Evolutionary conservation across 139 green algal genomes (phyloP).

Genomic region (Micractinium sp.): DNA sequence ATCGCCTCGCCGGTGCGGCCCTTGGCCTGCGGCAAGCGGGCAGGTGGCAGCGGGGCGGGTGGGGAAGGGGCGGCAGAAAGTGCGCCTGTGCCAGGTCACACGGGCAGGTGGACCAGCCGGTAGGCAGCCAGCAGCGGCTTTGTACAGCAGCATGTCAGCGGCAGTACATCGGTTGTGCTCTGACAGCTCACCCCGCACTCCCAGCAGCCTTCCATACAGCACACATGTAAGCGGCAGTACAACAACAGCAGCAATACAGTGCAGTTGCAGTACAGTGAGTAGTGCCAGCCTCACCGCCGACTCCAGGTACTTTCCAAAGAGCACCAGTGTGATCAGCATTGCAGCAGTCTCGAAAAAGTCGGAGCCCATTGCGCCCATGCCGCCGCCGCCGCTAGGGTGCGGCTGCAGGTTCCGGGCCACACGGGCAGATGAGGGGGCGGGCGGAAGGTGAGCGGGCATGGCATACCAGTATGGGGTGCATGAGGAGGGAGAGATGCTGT

Average conservation of each 20-base stretch:
- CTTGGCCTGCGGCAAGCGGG: constrained; percentile 56
- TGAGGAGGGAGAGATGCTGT: not conserved
- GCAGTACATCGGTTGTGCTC: too few relatives aligned
- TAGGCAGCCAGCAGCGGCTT: not conserved
- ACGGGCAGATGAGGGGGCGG: not conserved
- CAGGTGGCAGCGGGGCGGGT: not conserved
- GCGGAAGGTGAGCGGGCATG: not conserved
- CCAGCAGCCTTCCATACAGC: too few relatives aligned
- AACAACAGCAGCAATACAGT: too few relatives aligned
- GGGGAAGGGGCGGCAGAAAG: not conserved
- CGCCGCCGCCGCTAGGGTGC: not conserved
- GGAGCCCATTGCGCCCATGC: constrained; percentile 48
- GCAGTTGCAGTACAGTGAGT: too few relatives aligned
- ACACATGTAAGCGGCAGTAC: not conserved
- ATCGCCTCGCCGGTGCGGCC: constrained; percentile 87
- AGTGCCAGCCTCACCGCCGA: constrained; percentile 29
- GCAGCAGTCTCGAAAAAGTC: constrained; percentile 98
- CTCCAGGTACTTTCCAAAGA: constrained; percentile 79
- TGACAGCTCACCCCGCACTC: too few relatives aligned
- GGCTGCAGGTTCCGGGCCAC: not conserved
- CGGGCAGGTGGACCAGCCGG: too few relatives aligned
- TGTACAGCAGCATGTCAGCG: too few relatives aligned
- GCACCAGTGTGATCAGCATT: constrained; percentile 98
- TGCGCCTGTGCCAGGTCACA: not conserved
- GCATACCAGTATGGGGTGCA: not conserved